A percentile compares a stretch with the other conserved stretches of the same genome.
Conservation (phyloP, 306 rosid genomes). For the Sophora flavescens region DNA sequence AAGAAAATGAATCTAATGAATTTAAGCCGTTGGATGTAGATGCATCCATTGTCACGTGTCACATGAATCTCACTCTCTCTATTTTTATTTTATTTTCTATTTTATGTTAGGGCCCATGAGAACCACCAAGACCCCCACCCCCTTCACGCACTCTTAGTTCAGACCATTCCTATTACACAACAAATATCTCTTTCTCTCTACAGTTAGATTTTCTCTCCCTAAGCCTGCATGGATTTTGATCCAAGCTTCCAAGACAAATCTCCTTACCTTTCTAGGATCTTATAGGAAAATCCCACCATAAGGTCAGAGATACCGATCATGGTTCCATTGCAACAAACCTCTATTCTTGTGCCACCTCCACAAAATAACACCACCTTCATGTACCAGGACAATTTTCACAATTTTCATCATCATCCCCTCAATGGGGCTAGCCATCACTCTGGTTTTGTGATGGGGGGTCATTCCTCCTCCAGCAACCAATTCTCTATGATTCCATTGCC, state of each 20-base stretch:
- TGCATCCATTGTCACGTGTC: too few species aligned
- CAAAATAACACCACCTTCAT: slow-evolving; percentile 26
- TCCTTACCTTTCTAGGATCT: slow-evolving; percentile 40
- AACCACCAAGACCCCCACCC: slow-evolving; percentile 6
- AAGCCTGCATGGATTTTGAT: slow-evolving; percentile 56
- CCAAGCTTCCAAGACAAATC: slow-evolving; percentile 25
- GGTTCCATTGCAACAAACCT: slow-evolving; percentile 14
- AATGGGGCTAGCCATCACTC: slow-evolving; percentile 18
- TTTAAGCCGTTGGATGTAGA: too few species aligned
- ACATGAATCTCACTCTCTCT: slow-evolving; percentile 4
- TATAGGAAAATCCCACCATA: slow-evolving; percentile 33
- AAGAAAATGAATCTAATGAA: too few species aligned
- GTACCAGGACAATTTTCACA: slow-evolving; percentile 34
- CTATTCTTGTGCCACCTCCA: not conserved
- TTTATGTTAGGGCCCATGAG: slow-evolving; percentile 34
- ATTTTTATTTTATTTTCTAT: not conserved
- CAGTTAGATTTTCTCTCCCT: slow-evolving; percentile 37
- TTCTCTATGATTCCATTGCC: slow-evolving; percentile 40
- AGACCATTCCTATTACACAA: not conserved
- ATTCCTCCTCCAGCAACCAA: slow-evolving; percentile 41
- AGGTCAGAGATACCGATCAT: slow-evolving; percentile 17
- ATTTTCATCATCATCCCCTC: slow-evolving; percentile 21
- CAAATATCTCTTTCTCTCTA: not conserved
- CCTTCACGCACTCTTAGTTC: not conserved
- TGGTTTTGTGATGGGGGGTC: slow-evolving; percentile 18